A percentile compares a stretch with the other conserved stretches of the same genome.
Conservation (phyloP, 306 rosid species). For the Glycine tomentella region DNA sequence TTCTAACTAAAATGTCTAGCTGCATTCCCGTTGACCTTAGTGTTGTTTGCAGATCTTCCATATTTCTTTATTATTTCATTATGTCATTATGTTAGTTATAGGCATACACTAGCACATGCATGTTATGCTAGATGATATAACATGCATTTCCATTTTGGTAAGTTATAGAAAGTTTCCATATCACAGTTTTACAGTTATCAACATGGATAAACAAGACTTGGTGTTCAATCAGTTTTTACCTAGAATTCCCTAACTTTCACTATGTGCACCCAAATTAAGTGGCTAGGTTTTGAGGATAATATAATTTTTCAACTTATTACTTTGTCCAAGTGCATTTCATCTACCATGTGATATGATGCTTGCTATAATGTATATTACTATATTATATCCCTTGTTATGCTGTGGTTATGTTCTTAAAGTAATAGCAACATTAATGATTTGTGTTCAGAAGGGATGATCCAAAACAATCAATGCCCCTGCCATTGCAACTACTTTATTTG, state of each 20-base stretch:
- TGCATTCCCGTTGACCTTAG: not conserved
- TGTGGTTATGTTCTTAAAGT: slow-evolving; percentile 4
- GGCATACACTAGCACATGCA: not conserved
- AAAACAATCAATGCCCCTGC: not conserved
- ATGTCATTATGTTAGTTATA: not conserved
- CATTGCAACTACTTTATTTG: slow-evolving; percentile 8
- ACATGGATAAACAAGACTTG: not conserved
- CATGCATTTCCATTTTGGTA: not conserved
- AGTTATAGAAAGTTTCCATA: not conserved
- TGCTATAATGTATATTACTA: not conserved
- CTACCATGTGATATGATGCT: slow-evolving; percentile 26
- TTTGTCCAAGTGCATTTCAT: slow-evolving; percentile 38
- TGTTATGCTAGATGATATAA: not conserved
- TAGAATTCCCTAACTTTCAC: not conserved
- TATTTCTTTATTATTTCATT: not conserved
- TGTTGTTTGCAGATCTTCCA: not conserved
- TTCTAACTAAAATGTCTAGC: not conserved
- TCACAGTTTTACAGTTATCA: not conserved
- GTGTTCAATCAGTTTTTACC: not conserved
- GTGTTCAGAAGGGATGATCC: not conserved
- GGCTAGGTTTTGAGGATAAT: not conserved
- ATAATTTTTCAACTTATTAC: not conserved
- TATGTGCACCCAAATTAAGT: not conserved
- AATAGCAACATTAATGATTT: slow-evolving; percentile 18
- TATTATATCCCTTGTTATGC: slow-evolving; percentile 6